Evolutionary conservation across 345 rosid species (phyloP), one percentile per base, ranked within the genome.

Genomic region (Nasturtium officinale): DNA sequence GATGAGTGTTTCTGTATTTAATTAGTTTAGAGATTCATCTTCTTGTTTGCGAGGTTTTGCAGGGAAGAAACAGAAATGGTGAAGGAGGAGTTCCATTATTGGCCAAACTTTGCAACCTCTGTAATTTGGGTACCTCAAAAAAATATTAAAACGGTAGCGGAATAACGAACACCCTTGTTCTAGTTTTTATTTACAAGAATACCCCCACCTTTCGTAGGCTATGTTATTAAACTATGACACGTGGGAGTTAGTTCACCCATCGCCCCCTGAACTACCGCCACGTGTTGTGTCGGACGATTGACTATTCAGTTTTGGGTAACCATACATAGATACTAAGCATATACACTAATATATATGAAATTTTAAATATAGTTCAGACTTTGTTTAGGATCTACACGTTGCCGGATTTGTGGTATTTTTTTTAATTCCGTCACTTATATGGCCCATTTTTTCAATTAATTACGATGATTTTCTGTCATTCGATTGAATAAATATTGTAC

Each of bases 61-160:
- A n/a, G 53, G 75, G 21, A 43, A 43, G 18, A 43, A 43, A 43
- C 48, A 43, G 50, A 18, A 58, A 65, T 74, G 60, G 35, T 57
- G 78, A 18, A 26, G 29, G 4, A 37, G 50, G 55, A 26, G 43
- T 17, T 63, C 61, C 71, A 64, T 63, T 38, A 65, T 51, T 63
- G 77, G 69, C 29, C 42, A 66, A 61, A 50, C 65, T 16, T 43
- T 43, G 9, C 9, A 43, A 21, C 7, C 64, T 5, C 64, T 5
- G 38, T 21, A 71, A 12, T 71, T 60, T 48, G n/a, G n/a, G n/a
- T n/a, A 60, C 75, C 51, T 40, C 51, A 25, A 50, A 70, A 47
- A 35, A 15, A 23, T 23, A 23, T n/a, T n/a, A n/a, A n/a, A n/a
- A n/a, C n/a, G n/a, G n/a, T n/a, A n/a, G n/a, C n/a, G n/a, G n/a